Percentiles rank a stretch among this genome's conserved stretches.
Conservation (phyloP, 306 rosid species). For the Gleditsia sinensis region DNA sequence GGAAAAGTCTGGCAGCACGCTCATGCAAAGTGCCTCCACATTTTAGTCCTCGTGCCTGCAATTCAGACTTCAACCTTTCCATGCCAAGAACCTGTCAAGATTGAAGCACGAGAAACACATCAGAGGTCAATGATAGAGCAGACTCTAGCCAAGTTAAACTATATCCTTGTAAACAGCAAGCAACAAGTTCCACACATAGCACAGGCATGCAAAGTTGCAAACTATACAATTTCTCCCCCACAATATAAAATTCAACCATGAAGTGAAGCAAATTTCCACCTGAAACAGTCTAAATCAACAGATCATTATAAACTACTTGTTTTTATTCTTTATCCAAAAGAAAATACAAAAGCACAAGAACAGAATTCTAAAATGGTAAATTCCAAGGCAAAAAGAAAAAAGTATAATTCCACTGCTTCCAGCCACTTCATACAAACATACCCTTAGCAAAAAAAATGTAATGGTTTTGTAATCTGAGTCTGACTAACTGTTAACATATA, state of each 20-base stretch:
- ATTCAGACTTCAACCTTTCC: conserved; percentile 79
- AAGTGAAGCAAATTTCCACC: neutral
- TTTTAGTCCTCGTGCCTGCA: conserved; percentile 78
- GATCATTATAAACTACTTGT: neutral
- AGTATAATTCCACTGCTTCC: neutral
- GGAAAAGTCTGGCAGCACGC: conserved; percentile 94
- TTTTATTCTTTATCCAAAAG: neutral
- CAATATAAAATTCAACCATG: neutral
- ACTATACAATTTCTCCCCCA: no score
- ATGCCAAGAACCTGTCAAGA: conserved; percentile 70
- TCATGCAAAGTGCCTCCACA: conserved; percentile 92
- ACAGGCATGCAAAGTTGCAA: neutral
- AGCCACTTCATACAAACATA: neutral
- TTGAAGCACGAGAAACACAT: neutral
- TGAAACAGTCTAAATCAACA: neutral
- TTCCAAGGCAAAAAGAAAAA: neutral
- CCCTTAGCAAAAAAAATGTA: neutral
- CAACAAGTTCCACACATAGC: neutral
- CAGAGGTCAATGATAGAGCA: neutral
- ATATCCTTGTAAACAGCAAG: neutral
- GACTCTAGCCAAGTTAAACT: neutral
- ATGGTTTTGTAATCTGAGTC: neutral
- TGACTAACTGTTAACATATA: neutral
- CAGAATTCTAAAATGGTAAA: neutral
- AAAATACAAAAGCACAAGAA: neutral